Evolutionary conservation across 2,329 filamentous ascomycete genomes (phyloP).

Genomic region (Escovopsis sp.): DNA sequence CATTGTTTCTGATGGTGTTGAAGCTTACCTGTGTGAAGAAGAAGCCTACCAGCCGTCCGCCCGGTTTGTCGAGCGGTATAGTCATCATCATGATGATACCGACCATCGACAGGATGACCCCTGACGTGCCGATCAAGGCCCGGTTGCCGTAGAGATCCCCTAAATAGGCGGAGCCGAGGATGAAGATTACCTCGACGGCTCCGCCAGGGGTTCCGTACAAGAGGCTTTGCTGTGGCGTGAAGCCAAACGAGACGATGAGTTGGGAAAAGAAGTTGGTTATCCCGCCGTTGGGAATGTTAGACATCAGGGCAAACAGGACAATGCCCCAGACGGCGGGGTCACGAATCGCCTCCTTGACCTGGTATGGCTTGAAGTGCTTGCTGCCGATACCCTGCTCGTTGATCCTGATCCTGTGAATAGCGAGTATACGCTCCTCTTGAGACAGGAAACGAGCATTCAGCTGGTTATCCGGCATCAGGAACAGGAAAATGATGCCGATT

Average conservation of each 20-base stretch:
- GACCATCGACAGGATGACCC: conserved; percentile 20
- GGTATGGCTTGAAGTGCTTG: conserved; percentile 51
- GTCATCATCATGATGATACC: conserved; percentile 10
- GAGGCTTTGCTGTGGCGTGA: conserved; percentile 45
- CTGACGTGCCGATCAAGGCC: conserved; percentile 6
- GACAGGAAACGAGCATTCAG: conserved; percentile 5
- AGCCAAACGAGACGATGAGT: conserved; percentile 42
- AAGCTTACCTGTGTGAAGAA: conserved; percentile 29
- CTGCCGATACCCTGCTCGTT: conserved; percentile 57
- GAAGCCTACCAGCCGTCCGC: conserved; percentile 40
- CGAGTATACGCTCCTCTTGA: conserved; percentile 3
- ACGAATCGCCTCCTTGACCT: conserved; percentile 25
- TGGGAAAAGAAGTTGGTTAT: conserved; percentile 24
- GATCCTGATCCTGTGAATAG: conserved; percentile 34
- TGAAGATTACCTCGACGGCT: conserved; percentile 45
- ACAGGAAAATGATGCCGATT: conserved; percentile 3
- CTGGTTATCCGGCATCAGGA: conserved; percentile 6
- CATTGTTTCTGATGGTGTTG: conserved; percentile 24
- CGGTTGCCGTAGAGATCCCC: conserved; percentile 6
- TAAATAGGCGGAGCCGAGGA: conserved; percentile 33
- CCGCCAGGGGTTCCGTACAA: conserved; percentile 52
- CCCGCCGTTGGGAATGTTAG: conserved; percentile 6
- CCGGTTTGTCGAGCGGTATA: conserved; percentile 29
- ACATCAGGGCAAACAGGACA: conserved; percentile 2
- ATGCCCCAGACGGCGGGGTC: conserved; percentile 5